Evolutionary conservation across 345 rosid species (phyloP).

Genomic region (Noccaea bulbosa): DNA sequence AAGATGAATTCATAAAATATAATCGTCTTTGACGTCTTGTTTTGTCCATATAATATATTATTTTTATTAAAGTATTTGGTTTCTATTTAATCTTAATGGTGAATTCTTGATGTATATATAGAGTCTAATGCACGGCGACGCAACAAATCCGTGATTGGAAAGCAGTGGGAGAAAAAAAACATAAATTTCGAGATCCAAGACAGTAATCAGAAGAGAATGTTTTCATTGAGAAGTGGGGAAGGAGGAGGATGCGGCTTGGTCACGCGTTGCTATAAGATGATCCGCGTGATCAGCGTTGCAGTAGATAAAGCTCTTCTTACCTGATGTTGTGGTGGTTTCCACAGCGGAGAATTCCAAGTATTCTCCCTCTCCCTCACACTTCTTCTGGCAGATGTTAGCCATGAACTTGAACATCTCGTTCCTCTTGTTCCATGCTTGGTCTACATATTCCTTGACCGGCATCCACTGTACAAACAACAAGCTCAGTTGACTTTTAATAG

Average conservation of each 20-base stretch:
- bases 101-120: no score
- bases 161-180: no score
- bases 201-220: no score
- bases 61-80: no score
- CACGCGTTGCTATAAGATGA: background rate
- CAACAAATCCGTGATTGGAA: no score
- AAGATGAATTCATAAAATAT: no score
- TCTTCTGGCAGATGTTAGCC: slow-evolving; percentile 60
- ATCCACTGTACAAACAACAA: slow-evolving; percentile 61
- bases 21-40: no score
- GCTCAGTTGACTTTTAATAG: background rate
- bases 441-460: slow-evolving; percentile 66
- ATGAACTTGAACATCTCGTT: slow-evolving; percentile 50
- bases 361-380: slow-evolving; percentile 34
- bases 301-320: slow-evolving; percentile 52
- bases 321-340: slow-evolving; percentile 44
- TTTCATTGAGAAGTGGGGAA: no score
- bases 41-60: no score
- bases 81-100: no score
- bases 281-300: slow-evolving; percentile 43
- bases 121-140: no score
- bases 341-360: slow-evolving; percentile 59
- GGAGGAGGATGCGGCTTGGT: slow-evolving; percentile 2
- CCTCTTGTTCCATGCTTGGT: slow-evolving; percentile 52
- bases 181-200: no score